phyloP scores from a whole-genome alignment of 2,329 filamentous ascomycete species.

The Alternaria triticimaculans region DNA sequence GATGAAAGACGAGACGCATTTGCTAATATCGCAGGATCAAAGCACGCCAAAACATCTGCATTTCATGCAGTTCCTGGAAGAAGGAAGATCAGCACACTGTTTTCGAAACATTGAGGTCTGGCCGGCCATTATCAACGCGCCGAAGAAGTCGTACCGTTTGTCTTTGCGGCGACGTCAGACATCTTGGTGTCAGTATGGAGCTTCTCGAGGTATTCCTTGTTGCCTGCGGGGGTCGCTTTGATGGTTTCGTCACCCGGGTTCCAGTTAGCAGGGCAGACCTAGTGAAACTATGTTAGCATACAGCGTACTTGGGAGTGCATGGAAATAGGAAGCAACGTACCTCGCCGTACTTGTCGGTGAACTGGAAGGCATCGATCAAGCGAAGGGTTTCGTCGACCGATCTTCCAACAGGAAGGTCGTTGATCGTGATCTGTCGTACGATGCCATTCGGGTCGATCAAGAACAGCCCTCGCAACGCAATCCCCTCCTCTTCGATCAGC shows the following conservation, averaged over 20 bases:
- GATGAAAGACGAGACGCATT: conserved; percentile 1
- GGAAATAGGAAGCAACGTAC: conserved; percentile 13
- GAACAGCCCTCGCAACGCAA: conserved; percentile 69
- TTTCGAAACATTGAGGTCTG: background rate
- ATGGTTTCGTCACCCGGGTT: conserved; percentile 50
- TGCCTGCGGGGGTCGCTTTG: conserved; percentile 50
- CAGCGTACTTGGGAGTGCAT: background rate
- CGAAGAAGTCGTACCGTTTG: conserved; percentile 34
- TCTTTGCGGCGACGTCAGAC: conserved; percentile 32
- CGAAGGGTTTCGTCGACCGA: conserved; percentile 69
- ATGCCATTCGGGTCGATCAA: conserved; percentile 69
- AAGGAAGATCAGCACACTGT: conserved; percentile 5
- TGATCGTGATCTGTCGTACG: conserved; percentile 68
- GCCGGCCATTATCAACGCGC: background rate
- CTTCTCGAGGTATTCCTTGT: conserved; percentile 48
- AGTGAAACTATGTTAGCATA: conserved; percentile 1
- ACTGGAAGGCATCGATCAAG: conserved; percentile 59
- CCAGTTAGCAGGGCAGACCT: conserved; percentile 53
- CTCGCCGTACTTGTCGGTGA: conserved; percentile 53
- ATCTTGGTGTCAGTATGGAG: conserved; percentile 46
- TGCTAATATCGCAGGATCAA: conserved; percentile 4
- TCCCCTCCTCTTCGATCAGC: conserved; percentile 67
- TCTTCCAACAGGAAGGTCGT: conserved; percentile 69
- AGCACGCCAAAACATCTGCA: background rate
- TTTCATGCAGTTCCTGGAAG: conserved; percentile 10